Percentiles rank a stretch among this genome's conserved stretches.
Conservation (phyloP, 352 stramenopile genomes). For the Phytopythium delawarense region DNA sequence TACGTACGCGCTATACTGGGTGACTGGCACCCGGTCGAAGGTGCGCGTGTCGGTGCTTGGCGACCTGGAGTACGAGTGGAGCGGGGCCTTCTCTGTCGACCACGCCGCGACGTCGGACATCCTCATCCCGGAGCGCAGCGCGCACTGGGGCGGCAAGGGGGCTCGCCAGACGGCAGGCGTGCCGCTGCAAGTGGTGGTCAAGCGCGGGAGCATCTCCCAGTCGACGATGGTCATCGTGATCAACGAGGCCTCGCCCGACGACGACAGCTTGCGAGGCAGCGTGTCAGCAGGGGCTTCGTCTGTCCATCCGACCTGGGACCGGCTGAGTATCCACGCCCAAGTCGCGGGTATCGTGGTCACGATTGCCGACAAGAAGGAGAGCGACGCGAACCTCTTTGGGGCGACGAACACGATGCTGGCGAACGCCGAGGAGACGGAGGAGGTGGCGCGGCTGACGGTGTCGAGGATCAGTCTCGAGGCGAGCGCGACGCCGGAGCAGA, state of each 20-base stretch:
- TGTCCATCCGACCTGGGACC: conserved; percentile 45
- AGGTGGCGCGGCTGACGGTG: conserved; percentile 64
- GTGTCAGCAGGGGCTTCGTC: conserved; percentile 9
- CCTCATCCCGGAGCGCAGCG: conserved; percentile 40
- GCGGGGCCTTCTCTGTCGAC: conserved; percentile 47
- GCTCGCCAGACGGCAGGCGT: conserved; percentile 4
- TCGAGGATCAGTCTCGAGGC: conserved; percentile 58
- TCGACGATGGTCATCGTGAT: conserved; percentile 70
- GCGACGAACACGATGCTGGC: background rate
- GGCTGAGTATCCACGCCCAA: conserved; percentile 62
- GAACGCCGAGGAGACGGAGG: conserved; percentile 20
- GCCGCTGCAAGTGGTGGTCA: conserved; percentile 54
- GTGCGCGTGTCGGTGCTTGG: conserved; percentile 57
- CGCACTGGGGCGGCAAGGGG: conserved; percentile 10
- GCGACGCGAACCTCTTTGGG: conserved; percentile 1
- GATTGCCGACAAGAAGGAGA: conserved; percentile 54
- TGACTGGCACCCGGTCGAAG: conserved; percentile 39
- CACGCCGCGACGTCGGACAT: conserved; percentile 39
- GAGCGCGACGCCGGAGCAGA: conserved; percentile 33
- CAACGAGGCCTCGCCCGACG: conserved; percentile 21
- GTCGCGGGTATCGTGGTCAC: conserved; percentile 68
- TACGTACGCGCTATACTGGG: conserved; percentile 79
- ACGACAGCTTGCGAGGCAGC: conserved; percentile 2
- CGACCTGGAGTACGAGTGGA: conserved; percentile 62
- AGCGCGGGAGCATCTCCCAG: conserved; percentile 71